Base-by-base conservation (phyloP, 2,329 filamentous ascomycete genomes). In the Mycosphaerella arachidis region DNA sequence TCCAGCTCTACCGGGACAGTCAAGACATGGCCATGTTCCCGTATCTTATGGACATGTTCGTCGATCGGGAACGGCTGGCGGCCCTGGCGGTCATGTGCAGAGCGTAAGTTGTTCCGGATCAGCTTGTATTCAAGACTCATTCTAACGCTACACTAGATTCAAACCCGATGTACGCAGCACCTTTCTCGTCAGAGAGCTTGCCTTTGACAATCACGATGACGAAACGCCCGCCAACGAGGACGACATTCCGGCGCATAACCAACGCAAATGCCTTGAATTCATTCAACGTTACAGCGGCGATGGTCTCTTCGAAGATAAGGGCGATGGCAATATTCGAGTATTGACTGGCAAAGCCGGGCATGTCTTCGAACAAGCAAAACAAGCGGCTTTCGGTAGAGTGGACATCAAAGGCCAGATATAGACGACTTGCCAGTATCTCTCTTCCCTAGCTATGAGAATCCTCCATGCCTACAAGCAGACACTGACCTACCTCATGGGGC, bases 31-130 rank as follows among this genome's bases (percentile, higher is more conserved):
- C 66, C 72, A 96, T 99, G 92, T 93, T 94, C 63, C 92, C 90
- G 69, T 97, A 97, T 77, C 84, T 99, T 55, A 96, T 99, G 90
- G 94, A 99, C 80, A 97, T 96, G 91, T 97, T 99, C 80, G 89
- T 97, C 74, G 87, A 87, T 71, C 88, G 94, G 73, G 93, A 99
- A 80, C 90, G 94, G 70, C 85, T 99, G 67, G 87, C 89, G 72
- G 94, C 94, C 66, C 79, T 99, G 73, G 88, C 91, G 75, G 91
- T 88, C 74, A 94, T 99, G 68, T 96, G 92, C 84, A 95, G 85
- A 90, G 87, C 90, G 94, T 99, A 80, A 81, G 93, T 86, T n/a
- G 48, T 27, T 16, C 7, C n/a, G 24, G 0, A 13, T 20, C 27
- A 31, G 33, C 1, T 10, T 20, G 2, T 24, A 16, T 24, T 24